These are phyloP conservation scores for Colletotrichum camelliae DNA, from an alignment of 2,329 filamentous ascomycete species.

Conservation along the genomic window DNA sequence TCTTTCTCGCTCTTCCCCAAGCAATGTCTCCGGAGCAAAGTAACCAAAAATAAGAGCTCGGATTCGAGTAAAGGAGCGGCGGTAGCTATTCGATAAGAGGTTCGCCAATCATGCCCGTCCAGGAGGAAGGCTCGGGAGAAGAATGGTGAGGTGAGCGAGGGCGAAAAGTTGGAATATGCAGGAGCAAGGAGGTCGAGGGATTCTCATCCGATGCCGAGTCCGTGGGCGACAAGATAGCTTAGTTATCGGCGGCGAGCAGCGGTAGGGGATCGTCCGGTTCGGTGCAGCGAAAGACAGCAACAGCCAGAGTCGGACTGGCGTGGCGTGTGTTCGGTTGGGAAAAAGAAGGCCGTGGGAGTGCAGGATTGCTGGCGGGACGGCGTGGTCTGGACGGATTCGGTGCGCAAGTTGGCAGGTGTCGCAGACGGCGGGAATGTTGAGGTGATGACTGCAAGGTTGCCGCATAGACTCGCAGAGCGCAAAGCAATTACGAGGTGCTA, in stretches of 20 bases:
- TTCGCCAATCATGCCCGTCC: neutral
- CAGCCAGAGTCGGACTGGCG: neutral
- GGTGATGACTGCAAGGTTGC: constrained; percentile 1
- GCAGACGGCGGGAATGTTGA: neutral
- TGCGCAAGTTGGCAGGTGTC: constrained; percentile 1
- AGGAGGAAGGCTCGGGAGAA: neutral
- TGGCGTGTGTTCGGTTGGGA: neutral
- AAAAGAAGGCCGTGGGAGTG: neutral
- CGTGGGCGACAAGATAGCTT: neutral
- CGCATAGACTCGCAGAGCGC: neutral
- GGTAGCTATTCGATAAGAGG: neutral
- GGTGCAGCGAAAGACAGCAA: neutral
- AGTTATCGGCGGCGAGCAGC: neutral
- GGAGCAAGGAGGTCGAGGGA: neutral
- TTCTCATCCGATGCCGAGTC: neutral
- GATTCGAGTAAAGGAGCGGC: neutral
- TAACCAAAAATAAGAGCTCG: neutral
- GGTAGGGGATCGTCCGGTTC: neutral
- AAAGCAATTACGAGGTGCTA: constrained; percentile 5
- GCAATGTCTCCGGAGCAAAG: neutral
- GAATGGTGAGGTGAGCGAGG: neutral
- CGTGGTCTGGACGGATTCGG: neutral
- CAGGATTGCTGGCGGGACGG: neutral
- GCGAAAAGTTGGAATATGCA: neutral
- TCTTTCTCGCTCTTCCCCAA: constrained; percentile 8